phyloP scores from a whole-genome alignment of 257 asterid species.

The Fraxinus americana region DNA sequence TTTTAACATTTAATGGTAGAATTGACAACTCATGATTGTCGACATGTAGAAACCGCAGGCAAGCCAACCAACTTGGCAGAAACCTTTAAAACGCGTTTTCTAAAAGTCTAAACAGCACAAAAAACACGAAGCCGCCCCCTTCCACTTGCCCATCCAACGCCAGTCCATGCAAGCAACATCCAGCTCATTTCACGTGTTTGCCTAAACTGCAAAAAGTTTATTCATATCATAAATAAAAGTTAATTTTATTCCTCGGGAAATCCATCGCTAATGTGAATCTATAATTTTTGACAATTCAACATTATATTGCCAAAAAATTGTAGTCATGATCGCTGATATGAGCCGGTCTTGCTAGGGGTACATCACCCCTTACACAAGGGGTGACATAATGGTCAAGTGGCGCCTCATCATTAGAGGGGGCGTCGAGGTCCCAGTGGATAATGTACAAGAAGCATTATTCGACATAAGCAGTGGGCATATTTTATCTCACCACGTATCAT shows the following conservation, averaged over 20 bases:
- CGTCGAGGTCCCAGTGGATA: no score
- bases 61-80: not conserved
- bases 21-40: not conserved
- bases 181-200: not conserved
- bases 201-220: not conserved
- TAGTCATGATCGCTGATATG: no score
- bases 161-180: slow-evolving; percentile 6
- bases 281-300: no score
- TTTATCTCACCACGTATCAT: no score
- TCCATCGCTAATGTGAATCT: no score
- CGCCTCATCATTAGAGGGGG: no score
- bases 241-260: not conserved
- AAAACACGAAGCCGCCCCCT: not conserved
- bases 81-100: not conserved
- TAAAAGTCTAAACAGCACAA: not conserved
- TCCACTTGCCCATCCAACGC: not conserved
- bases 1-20: not conserved
- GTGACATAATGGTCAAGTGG: no score
- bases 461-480: no score
- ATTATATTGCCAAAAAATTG: no score
- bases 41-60: not conserved
- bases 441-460: no score
- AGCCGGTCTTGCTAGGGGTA: no score
- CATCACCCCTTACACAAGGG: no score
- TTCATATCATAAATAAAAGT: not conserved